Evolutionary conservation across 2,329 filamentous ascomycete species (phyloP).

Genomic region (Elsinoe necatrix): DNA sequence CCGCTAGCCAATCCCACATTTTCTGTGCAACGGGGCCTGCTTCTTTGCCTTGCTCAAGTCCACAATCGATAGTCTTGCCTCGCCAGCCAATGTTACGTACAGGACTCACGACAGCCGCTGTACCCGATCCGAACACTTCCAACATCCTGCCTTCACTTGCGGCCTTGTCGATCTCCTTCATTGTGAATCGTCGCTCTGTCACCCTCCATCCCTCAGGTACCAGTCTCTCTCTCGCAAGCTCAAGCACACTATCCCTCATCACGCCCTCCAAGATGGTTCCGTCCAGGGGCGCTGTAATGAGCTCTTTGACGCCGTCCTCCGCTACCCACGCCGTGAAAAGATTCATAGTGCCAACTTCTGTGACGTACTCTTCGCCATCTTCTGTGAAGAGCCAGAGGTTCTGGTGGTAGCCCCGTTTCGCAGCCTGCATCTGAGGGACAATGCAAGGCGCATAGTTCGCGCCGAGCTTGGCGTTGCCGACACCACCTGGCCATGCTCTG

Average conservation of each 20-base stretch:
- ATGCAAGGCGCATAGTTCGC: slow-evolving; percentile 99
- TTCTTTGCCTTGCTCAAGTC: slow-evolving; percentile 70
- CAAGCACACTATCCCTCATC: slow-evolving; percentile 83
- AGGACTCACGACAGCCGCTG: slow-evolving; percentile 87
- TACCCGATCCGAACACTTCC: slow-evolving; percentile 90
- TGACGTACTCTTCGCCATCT: slow-evolving; percentile 71
- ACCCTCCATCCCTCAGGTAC: slow-evolving; percentile 81
- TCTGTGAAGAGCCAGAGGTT: slow-evolving; percentile 91
- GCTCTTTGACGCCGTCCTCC: slow-evolving; percentile 80
- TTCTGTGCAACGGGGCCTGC: slow-evolving; percentile 74
- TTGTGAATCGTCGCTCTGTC: slow-evolving; percentile 82
- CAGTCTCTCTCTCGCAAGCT: slow-evolving; percentile 74
- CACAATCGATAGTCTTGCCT: slow-evolving; percentile 72
- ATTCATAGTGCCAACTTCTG: slow-evolving; percentile 98
- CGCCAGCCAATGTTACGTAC: slow-evolving; percentile 85
- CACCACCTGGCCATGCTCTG: slow-evolving; percentile 93
- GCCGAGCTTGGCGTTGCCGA: slow-evolving; percentile 96
- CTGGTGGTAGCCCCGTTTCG: slow-evolving; percentile 88
- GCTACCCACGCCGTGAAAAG: slow-evolving; percentile 81
- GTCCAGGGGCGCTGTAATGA: slow-evolving; percentile 90
- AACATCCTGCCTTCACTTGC: slow-evolving; percentile 75
- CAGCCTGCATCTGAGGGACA: slow-evolving; percentile 87
- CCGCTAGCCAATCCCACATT: slow-evolving; percentile 97
- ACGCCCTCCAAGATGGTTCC: slow-evolving; percentile 95
- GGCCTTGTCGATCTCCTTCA: slow-evolving; percentile 75